Base-by-base conservation (phyloP, 441 rosid genomes). In the Breynia disticha region DNA sequence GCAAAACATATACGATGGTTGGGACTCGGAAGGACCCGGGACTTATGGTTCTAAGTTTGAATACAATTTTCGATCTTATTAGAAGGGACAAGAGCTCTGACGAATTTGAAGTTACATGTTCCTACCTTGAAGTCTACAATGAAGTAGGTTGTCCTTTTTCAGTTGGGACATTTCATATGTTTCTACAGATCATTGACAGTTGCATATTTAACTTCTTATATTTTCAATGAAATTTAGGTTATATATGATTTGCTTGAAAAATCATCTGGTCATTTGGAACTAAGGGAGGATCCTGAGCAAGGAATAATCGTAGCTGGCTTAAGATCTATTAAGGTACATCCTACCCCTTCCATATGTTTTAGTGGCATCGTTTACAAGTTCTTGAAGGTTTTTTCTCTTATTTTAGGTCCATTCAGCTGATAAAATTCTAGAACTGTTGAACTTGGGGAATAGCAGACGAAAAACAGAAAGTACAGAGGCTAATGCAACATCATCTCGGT, bases 1-100 rank as follows among this genome's bases (percentile, higher is more conserved):
- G 96, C 38, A 90, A 90, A 71, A 90, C 98, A 21, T 79, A 85
- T 72, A 85, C 98, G n/a, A 87, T 90, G 96, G 96, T 90, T 68
- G 98, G 98, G 65, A 80, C 76, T 24, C 62, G 64, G 59, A 72
- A 74, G 64, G 96, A 90, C 64, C 98, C 96, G 52, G 98, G 98
- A 62, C 87, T 90, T 62, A 90, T 90, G 98, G 93, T 90, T 77
- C 90, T 87, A 61, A 81, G 98, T 66, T 64, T 87, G 81, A 72
- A 83, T 63, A 83, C 90, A 9, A 74, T 90, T 20, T 90, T 90
- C 65, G 77, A 80, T 67, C 81, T 75, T 67, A 83, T 90, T 18
- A 74, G 74, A 67, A 70, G 66, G 68, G 85, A 82, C 52, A 79
- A 74, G 57, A 76, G 77, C 72, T 75, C 82, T n/a, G 84, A 85